These are phyloP conservation scores for Cercospora citrullina DNA, from an alignment of 2,329 filamentous ascomycete genomes.

Conservation along the genomic window DNA sequence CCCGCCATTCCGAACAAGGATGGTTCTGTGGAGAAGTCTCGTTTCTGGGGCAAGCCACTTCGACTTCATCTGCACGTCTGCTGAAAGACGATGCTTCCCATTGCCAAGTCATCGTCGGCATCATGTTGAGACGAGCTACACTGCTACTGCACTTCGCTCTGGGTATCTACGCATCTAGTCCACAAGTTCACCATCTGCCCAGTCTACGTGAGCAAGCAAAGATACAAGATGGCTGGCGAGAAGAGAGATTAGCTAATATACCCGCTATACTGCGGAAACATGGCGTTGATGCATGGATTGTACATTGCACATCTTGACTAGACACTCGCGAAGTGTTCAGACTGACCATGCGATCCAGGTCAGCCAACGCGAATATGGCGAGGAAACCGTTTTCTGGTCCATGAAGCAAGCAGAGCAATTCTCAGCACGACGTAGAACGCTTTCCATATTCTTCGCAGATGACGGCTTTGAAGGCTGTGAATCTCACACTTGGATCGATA, in stretches of 20 bases:
- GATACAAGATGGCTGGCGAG: constrained; percentile 25
- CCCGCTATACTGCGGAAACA: constrained; percentile 23
- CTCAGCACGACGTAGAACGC: constrained; percentile 26
- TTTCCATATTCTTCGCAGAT: constrained; percentile 24
- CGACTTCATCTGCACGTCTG: background rate
- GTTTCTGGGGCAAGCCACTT: background rate
- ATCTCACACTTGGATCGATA: constrained; percentile 26
- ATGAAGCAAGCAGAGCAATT: constrained; percentile 27
- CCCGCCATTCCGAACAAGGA: background rate
- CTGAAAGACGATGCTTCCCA: background rate
- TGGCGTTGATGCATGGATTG: constrained; percentile 29
- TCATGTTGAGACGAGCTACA: background rate
- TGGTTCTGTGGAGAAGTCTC: background rate
- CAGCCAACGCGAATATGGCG: constrained; percentile 28
- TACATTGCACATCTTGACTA: background rate
- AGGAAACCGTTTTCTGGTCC: constrained; percentile 31
- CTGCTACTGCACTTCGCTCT: background rate
- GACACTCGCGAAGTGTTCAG: background rate
- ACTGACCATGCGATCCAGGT: constrained; percentile 11
- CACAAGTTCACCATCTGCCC: constrained; percentile 16
- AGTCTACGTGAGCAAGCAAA: constrained; percentile 25
- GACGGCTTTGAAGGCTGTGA: constrained; percentile 7
- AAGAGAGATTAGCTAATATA: constrained; percentile 23
- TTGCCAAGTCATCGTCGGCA: background rate
- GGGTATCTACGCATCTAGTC: background rate